These are phyloP conservation scores for Suillus subaureus DNA, from an alignment of 768 basidiomycete genomes.

Conservation along the genomic window DNA sequence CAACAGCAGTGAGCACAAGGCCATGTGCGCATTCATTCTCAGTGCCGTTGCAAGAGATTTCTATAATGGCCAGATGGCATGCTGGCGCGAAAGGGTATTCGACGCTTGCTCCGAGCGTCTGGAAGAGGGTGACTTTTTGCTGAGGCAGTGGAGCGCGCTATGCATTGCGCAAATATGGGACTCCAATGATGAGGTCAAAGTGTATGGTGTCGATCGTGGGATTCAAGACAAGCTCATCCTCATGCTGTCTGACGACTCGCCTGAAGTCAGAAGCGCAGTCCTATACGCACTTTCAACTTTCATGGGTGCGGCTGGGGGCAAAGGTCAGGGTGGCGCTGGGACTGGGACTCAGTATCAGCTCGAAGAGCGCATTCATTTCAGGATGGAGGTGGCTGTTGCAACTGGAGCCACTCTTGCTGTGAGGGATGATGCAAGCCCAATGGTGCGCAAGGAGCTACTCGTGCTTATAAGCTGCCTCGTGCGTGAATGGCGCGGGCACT, in stretches of 20 bases:
- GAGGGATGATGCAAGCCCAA: constrained; percentile 93
- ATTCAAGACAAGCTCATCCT: constrained; percentile 82
- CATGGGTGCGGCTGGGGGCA: constrained; percentile 84
- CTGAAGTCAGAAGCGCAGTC: constrained; percentile 91
- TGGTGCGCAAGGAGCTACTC: constrained; percentile 93
- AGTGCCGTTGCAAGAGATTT: constrained; percentile 89
- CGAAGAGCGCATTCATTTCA: constrained; percentile 78
- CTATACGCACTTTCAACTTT: constrained; percentile 92
- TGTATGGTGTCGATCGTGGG: constrained; percentile 74
- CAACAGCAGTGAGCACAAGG: constrained; percentile 92
- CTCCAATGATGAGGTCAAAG: constrained; percentile 86
- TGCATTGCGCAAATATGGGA: constrained; percentile 98
- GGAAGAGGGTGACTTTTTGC: constrained; percentile 87
- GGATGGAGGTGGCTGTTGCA: constrained; percentile 90
- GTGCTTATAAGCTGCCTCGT: constrained; percentile 91
- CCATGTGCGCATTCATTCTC: constrained; percentile 98
- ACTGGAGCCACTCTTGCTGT: constrained; percentile 87
- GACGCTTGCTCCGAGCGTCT: constrained; percentile 84
- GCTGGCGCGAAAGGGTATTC: constrained; percentile 79
- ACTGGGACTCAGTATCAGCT: constrained; percentile 78
- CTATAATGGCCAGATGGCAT: constrained; percentile 83
- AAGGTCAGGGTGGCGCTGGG: constrained; percentile 83
- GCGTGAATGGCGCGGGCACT: constrained; percentile 95
- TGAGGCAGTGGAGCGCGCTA: constrained; percentile 92
- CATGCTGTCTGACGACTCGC: constrained; percentile 82